Evolutionary conservation across 2,329 filamentous ascomycete species (phyloP).

Genomic region (Reticulascus tulasneorum): DNA sequence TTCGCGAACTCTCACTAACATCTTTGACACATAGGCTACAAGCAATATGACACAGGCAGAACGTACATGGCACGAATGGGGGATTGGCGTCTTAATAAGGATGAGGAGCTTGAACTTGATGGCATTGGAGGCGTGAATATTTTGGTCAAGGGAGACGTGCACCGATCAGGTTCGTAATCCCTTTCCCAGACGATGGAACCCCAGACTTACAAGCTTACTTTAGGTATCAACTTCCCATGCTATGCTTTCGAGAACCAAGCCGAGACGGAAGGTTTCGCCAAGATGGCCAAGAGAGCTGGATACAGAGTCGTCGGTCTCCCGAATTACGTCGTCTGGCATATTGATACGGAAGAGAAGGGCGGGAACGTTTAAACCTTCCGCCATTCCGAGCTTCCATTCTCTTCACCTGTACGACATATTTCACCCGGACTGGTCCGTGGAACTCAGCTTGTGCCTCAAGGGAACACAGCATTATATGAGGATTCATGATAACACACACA

Average conservation of each 20-base stretch:
- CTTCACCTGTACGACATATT: slow-evolving; percentile 14
- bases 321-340: slow-evolving; percentile 98
- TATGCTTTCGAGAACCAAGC: slow-evolving; percentile 99
- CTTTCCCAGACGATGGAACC: not conserved
- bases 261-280: slow-evolving; percentile 97
- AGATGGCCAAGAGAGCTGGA: slow-evolving; percentile 95
- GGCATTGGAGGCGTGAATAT: slow-evolving; percentile 97
- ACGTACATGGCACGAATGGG: slow-evolving; percentile 88
- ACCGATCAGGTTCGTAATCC: slow-evolving; percentile 70
- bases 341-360: slow-evolving; percentile 91
- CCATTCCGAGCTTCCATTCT: slow-evolving; percentile 2
- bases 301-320: slow-evolving; percentile 89
- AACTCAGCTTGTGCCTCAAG: slow-evolving; percentile 10
- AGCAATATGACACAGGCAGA: slow-evolving; percentile 85
- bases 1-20: slow-evolving; percentile 11
- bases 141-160: slow-evolving; percentile 94
- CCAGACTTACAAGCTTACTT: not conserved
- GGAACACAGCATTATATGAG: slow-evolving; percentile 14
- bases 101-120: slow-evolving; percentile 87
- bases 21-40: slow-evolving; percentile 66
- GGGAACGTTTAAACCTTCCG: slow-evolving; percentile 59
- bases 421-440: slow-evolving; percentile 11
- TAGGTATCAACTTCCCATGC: slow-evolving; percentile 94
- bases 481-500: slow-evolving; percentile 12
- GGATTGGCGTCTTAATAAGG: slow-evolving; percentile 87